A percentile compares a stretch with the other conserved stretches of the same genome.
phyloP scores from a whole-genome alignment of 2,329 filamentous ascomycete genomes.

The Xylariaceae sp. region DNA sequence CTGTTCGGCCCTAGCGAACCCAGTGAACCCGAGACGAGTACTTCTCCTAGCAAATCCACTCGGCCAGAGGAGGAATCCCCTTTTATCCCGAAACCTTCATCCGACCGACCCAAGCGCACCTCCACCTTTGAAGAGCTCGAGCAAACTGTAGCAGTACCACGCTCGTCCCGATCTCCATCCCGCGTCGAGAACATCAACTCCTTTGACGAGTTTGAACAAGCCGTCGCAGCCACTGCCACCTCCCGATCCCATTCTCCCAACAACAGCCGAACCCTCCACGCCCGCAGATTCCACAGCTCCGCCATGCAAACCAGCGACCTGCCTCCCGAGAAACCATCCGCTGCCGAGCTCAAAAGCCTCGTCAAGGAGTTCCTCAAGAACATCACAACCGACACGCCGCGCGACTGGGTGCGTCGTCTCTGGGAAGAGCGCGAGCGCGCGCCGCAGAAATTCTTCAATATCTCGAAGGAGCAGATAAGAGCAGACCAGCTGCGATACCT shows the following conservation, averaged over 20 bases:
- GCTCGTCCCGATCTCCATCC: neutral
- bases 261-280: neutral
- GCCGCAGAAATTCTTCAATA: slow-evolving; percentile 2
- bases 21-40: neutral
- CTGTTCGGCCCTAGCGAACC: slow-evolving; percentile 19
- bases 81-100: neutral
- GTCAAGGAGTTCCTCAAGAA: slow-evolving; percentile 21
- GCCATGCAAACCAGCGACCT: neutral
- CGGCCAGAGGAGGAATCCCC: neutral
- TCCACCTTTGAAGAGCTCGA: slow-evolving; percentile 15
- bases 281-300: slow-evolving; percentile 11
- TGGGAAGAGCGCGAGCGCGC: slow-evolving; percentile 13
- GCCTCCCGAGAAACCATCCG: neutral
- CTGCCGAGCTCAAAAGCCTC: slow-evolving; percentile 9
- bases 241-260: neutral
- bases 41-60: neutral
- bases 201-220: slow-evolving; percentile 18
- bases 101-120: neutral
- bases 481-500: neutral
- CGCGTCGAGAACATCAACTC: neutral
- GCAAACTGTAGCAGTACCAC: slow-evolving; percentile 7
- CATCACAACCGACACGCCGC: slow-evolving; percentile 9
- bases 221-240: slow-evolving; percentile 5
- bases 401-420: slow-evolving; percentile 13
- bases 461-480: neutral